Evolutionary conservation across 805 yeast species (phyloP).

Genomic region (Ogataea wickerhamii): DNA sequence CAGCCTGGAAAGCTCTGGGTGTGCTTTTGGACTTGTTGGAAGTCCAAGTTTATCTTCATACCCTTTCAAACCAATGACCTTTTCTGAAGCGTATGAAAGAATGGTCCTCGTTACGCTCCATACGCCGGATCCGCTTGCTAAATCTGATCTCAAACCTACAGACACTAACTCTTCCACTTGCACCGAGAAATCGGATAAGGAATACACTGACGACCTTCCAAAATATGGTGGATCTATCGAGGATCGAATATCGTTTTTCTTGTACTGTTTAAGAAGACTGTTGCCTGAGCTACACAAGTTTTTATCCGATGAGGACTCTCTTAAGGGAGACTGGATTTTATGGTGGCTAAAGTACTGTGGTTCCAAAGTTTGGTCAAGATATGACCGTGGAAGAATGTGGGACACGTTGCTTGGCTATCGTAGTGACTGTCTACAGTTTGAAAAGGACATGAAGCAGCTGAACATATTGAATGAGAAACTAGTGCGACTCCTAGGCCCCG

Average conservation of each 20-base stretch:
- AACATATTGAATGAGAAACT: constrained; percentile 20
- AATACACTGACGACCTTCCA: constrained; percentile 26
- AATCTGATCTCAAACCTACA: constrained; percentile 18
- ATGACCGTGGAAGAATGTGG: constrained; percentile 87
- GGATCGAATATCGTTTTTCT: constrained; percentile 64
- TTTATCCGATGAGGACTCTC: constrained; percentile 73
- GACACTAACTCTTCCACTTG: constrained; percentile 3
- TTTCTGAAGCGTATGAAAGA: constrained; percentile 71
- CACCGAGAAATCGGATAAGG: constrained; percentile 14
- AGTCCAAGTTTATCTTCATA: constrained; percentile 3
- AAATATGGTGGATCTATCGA: constrained; percentile 56
- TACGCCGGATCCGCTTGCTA: constrained; percentile 50
- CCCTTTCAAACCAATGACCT: constrained; percentile 42
- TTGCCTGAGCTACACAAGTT: constrained; percentile 76
- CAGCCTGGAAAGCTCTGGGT: constrained; percentile 21
- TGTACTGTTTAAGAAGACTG: constrained; percentile 55
- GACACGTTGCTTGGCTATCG: constrained; percentile 82
- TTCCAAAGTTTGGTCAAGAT: constrained; percentile 74
- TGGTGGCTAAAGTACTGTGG: constrained; percentile 97
- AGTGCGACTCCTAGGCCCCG: constrained; percentile 46
- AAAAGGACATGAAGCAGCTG: constrained; percentile 24
- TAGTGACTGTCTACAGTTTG: constrained; percentile 29
- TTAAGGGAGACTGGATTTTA: constrained; percentile 83
- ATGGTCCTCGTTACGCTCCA: constrained; percentile 72
- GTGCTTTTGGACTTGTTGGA: constrained; percentile 7